Evolutionary conservation across 768 basidiomycete species (phyloP).

Genomic region (Tephrocybe sp.): DNA sequence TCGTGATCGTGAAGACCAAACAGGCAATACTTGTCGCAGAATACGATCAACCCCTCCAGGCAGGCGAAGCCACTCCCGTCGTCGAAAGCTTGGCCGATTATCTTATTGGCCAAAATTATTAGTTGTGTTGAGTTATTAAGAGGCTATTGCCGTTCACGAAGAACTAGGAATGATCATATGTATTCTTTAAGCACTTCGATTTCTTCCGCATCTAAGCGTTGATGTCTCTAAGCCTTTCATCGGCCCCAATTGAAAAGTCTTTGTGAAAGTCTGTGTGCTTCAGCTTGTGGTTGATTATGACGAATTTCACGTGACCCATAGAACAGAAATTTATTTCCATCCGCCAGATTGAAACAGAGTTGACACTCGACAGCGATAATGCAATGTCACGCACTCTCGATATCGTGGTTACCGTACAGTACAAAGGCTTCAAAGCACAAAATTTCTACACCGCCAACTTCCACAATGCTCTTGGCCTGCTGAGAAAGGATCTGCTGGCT

Average conservation of each 20-base stretch:
- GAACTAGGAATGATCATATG: conserved; percentile 13
- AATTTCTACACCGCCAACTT: conserved; percentile 27
- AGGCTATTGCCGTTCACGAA: neutral
- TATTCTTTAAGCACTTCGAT: conserved; percentile 13
- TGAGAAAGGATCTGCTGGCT: conserved; percentile 29
- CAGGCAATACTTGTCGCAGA: conserved; percentile 83
- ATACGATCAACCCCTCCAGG: conserved; percentile 65
- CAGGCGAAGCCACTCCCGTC: conserved; percentile 59
- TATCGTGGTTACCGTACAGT: conserved; percentile 30
- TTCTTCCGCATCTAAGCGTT: neutral
- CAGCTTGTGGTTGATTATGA: too few relatives aligned
- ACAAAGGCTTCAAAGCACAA: conserved; percentile 33
- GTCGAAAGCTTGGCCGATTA: conserved; percentile 79
- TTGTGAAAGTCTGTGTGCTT: too few relatives aligned
- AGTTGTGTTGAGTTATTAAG: conserved; percentile 20
- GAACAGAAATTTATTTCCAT: neutral
- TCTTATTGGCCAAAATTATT: conserved; percentile 59
- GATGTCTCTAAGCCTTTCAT: neutral
- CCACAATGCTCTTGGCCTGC: conserved; percentile 20
- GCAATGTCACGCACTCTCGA: conserved; percentile 12
- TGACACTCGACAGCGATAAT: neutral
- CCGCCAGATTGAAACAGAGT: neutral
- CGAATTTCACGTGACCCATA: conserved; percentile 10
- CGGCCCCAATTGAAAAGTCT: too few relatives aligned
- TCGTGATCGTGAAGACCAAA: conserved; percentile 72